Evolutionary conservation across 768 basidiomycete species (phyloP).

Genomic region (Mycena indigotica): DNA sequence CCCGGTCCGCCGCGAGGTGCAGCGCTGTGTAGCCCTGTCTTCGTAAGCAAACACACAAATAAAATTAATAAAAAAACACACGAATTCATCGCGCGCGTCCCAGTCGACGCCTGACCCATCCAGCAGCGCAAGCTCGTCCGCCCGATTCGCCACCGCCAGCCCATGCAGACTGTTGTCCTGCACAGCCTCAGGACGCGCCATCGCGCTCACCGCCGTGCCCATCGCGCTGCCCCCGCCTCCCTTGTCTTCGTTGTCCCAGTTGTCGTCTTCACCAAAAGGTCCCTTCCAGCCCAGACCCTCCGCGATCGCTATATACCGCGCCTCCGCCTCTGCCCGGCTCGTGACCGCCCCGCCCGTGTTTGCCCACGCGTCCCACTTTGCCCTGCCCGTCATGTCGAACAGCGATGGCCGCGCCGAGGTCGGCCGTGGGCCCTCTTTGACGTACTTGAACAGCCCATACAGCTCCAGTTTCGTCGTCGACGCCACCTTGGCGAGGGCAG

Average conservation of each 20-base stretch:
- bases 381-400: constrained; percentile 77
- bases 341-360: constrained; percentile 50
- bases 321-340: constrained; percentile 52
- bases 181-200: constrained; percentile 42
- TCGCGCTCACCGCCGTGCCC: constrained; percentile 65
- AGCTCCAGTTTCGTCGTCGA: constrained; percentile 66
- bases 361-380: constrained; percentile 89
- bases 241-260: constrained; percentile 44
- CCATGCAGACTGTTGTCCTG: constrained; percentile 55
- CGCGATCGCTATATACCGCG: constrained; percentile 70
- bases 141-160: constrained; percentile 61
- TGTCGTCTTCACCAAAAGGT: constrained; percentile 35
- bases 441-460: constrained; percentile 82
- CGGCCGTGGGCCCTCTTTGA: constrained; percentile 62
- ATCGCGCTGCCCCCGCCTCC: constrained; percentile 46
- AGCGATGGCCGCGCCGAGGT: constrained; percentile 65
- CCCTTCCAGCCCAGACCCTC: constrained; percentile 68
- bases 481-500: constrained; percentile 58
- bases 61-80: constrained; percentile 48
- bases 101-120: constrained; percentile 51
- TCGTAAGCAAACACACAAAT: too few relatives aligned
- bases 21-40: constrained; percentile 88
- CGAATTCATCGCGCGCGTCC: constrained; percentile 72
- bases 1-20: constrained; percentile 86
- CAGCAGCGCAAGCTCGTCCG: constrained; percentile 44